Conservation (phyloP, 2,329 filamentous ascomycete genomes). For the Penicillium psychrosexuale region DNA sequence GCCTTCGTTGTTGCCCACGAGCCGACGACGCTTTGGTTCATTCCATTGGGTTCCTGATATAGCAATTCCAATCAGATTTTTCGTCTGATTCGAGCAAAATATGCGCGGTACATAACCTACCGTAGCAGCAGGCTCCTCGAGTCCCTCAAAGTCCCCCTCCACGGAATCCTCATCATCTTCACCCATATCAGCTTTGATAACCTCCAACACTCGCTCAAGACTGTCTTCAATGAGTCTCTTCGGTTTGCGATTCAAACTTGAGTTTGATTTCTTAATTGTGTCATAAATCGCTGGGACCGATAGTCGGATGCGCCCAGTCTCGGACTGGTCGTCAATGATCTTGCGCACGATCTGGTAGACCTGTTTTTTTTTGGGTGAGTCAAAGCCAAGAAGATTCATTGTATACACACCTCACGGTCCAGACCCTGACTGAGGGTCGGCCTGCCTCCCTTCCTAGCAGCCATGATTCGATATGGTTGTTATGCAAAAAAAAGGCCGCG, state of each 20-base stretch:
- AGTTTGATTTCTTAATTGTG: constrained; percentile 79
- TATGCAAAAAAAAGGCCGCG: constrained; percentile 14
- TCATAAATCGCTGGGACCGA: constrained; percentile 68
- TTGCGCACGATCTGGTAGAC: constrained; percentile 78
- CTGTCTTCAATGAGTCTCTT: constrained; percentile 80
- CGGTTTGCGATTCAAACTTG: constrained; percentile 75
- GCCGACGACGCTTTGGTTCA: constrained; percentile 64
- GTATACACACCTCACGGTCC: constrained; percentile 59
- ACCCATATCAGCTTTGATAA: constrained; percentile 64
- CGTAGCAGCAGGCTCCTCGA: constrained; percentile 39
- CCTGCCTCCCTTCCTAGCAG: constrained; percentile 40
- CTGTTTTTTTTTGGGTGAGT: constrained; percentile 29
- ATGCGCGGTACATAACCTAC: constrained; percentile 30
- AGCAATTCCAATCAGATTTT: not conserved
- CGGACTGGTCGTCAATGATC: constrained; percentile 64
- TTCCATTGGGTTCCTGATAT: constrained; percentile 54
- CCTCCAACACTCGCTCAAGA: constrained; percentile 75
- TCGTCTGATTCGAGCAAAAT: not conserved
- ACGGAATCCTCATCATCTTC: constrained; percentile 53
- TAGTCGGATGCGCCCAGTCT: constrained; percentile 50
- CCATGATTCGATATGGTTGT: constrained; percentile 30
- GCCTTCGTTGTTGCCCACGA: constrained; percentile 52
- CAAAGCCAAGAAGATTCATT: constrained; percentile 9
- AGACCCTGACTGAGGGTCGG: constrained; percentile 54
- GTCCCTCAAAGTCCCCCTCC: constrained; percentile 51